Conservation (phyloP, 345 rosid species). For the Dovyalis caffra region DNA sequence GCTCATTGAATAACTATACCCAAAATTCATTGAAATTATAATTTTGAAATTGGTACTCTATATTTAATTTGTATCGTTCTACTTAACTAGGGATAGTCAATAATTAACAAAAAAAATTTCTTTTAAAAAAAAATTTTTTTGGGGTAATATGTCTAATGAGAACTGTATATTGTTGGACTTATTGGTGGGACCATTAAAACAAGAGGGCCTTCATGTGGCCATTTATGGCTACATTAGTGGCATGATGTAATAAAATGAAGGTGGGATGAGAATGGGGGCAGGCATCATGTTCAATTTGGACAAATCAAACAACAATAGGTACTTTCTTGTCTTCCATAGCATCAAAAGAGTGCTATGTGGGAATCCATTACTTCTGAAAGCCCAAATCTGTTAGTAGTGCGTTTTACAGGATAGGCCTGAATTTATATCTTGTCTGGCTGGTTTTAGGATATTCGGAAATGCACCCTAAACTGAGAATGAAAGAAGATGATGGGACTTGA, state of each 20-base stretch:
- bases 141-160: not conserved
- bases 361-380: not conserved
- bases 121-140: no score
- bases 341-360: not conserved
- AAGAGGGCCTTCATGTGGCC: not conserved
- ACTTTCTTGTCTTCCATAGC: slow-evolving; percentile 1
- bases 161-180: not conserved
- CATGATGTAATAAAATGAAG: not conserved
- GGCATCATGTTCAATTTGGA: not conserved
- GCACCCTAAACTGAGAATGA: not conserved
- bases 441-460: not conserved
- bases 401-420: not conserved
- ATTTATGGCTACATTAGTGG: not conserved
- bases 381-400: not conserved
- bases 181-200: not conserved
- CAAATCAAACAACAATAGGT: not conserved
- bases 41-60: no score
- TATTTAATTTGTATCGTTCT: not conserved
- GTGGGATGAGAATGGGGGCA: not conserved
- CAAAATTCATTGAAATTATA: no score
- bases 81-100: not conserved
- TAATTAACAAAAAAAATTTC: not conserved
- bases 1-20: not conserved
- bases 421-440: not conserved
- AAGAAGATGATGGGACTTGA: not conserved